phyloP scores from a whole-genome alignment of 1,284 basidiomycete genomes.

The Ustilago cynodontis region DNA sequence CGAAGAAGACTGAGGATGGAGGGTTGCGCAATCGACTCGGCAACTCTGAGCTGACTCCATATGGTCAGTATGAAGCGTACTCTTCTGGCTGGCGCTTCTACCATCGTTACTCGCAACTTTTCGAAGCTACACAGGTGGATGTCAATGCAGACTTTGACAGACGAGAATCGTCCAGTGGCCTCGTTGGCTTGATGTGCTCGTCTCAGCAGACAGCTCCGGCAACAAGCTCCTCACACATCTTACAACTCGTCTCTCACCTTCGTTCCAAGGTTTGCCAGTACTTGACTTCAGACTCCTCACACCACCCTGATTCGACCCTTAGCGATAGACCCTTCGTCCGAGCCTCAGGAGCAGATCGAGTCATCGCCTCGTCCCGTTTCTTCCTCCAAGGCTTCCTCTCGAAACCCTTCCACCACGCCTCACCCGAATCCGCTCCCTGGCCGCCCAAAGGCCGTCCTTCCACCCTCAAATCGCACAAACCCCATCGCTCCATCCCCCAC shows the following conservation, averaged over 20 bases:
- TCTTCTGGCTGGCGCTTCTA: conserved; percentile 44
- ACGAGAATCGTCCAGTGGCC: background rate
- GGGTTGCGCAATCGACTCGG: conserved; percentile 44
- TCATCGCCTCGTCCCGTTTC: conserved; percentile 46
- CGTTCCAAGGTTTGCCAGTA: conserved; percentile 11
- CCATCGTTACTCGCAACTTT: conserved; percentile 39
- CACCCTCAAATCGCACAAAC: conserved; percentile 32
- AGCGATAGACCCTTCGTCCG: conserved; percentile 31
- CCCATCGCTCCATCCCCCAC: conserved; percentile 24
- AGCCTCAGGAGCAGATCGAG: conserved; percentile 44
- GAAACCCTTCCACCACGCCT: conserved; percentile 33
- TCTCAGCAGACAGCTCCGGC: background rate
- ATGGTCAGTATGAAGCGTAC: conserved; percentile 49
- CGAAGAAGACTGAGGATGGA: conserved; percentile 39
- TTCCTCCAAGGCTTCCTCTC: conserved; percentile 43
- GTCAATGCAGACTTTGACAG: conserved; percentile 35
- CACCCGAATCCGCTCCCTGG: conserved; percentile 47
- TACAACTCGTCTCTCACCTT: conserved; percentile 10
- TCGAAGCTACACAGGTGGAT: conserved; percentile 16
- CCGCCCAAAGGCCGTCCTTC: conserved; percentile 37
- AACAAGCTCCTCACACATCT: background rate
- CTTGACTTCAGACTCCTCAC: background rate
- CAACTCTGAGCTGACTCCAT: conserved; percentile 47
- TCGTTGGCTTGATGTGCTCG: background rate
- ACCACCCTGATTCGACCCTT: background rate